These are phyloP conservation scores for Kalaharituber pfeilii DNA, from an alignment of 2,329 filamentous ascomycete genomes.

Conservation along the genomic window DNA sequence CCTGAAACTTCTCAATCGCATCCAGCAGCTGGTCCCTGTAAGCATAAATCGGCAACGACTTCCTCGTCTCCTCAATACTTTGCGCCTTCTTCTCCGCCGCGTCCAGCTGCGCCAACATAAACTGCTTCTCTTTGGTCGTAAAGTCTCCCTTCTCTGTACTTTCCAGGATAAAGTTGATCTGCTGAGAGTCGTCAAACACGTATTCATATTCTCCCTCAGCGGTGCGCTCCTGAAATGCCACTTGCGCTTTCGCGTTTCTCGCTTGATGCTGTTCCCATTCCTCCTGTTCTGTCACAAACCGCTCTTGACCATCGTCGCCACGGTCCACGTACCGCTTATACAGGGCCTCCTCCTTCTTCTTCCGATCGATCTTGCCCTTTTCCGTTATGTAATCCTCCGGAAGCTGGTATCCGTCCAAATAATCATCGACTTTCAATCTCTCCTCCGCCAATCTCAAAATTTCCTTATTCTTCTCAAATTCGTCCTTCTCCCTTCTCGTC, in stretches of 20 bases:
- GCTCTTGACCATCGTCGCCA: constrained; percentile 74
- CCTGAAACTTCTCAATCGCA: constrained; percentile 72
- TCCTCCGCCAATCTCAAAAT: constrained; percentile 67
- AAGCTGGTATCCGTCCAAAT: constrained; percentile 79
- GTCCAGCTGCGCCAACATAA: constrained; percentile 64
- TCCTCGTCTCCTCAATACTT: constrained; percentile 79
- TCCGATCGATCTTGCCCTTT: constrained; percentile 72
- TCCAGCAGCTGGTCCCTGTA: constrained; percentile 72
- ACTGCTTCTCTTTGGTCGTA: constrained; percentile 51
- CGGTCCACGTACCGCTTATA: constrained; percentile 80
- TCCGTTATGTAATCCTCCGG: constrained; percentile 92
- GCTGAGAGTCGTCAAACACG: constrained; percentile 76
- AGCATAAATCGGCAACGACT: constrained; percentile 74
- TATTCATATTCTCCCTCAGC: constrained; percentile 75
- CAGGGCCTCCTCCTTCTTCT: constrained; percentile 73
- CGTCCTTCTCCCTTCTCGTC: constrained; percentile 61
- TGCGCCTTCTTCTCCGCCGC: constrained; percentile 76
- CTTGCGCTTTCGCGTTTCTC: constrained; percentile 67
- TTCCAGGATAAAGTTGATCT: constrained; percentile 69
- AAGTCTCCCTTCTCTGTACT: constrained; percentile 51
- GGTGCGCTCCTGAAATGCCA: constrained; percentile 43
- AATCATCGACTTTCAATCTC: constrained; percentile 71
- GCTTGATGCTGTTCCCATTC: constrained; percentile 90
- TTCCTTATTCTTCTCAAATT: constrained; percentile 79
- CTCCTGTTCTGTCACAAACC: constrained; percentile 82